Conservation (phyloP, 352 stramenopile species). For the Hyaloperonospora arabidopsidis region DNA sequence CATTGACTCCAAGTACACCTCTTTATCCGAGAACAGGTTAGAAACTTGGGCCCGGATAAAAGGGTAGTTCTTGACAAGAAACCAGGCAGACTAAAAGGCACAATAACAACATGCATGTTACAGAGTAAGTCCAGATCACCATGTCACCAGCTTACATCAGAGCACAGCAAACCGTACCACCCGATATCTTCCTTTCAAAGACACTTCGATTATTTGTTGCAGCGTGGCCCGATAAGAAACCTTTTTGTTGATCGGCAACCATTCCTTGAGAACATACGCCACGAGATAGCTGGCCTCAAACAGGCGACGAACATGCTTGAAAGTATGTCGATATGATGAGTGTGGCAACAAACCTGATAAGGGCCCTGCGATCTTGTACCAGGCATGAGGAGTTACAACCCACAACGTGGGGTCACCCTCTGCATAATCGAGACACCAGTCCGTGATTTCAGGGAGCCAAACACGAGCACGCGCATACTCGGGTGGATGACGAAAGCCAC, state of each 20-base stretch:
- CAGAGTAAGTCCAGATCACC: constrained; percentile 11
- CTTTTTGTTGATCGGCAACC: constrained; percentile 82
- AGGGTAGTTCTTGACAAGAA: constrained; percentile 75
- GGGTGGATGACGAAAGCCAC: constrained; percentile 60
- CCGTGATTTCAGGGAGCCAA: constrained; percentile 78
- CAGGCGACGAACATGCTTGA: constrained; percentile 63
- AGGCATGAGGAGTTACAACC: constrained; percentile 74
- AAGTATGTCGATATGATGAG: constrained; percentile 56
- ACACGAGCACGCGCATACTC: constrained; percentile 58
- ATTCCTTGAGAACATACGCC: constrained; percentile 78
- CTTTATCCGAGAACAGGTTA: constrained; percentile 67
- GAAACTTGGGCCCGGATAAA: constrained; percentile 78
- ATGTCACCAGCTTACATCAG: constrained; percentile 8
- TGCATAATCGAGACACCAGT: constrained; percentile 84
- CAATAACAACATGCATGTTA: constrained; percentile 20
- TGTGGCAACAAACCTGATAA: constrained; percentile 71
- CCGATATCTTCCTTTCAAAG: constrained; percentile 59
- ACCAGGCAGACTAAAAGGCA: constrained; percentile 57
- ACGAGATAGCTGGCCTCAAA: constrained; percentile 83
- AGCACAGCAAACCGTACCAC: constrained; percentile 37
- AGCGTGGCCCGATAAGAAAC: constrained; percentile 77
- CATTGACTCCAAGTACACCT: constrained; percentile 72
- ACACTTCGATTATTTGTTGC: constrained; percentile 76
- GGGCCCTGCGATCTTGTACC: constrained; percentile 81
- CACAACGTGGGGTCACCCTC: constrained; percentile 79